These are phyloP conservation scores for Rhizopogon rudus DNA, from an alignment of 768 basidiomycete genomes.

Conservation along the genomic window DNA sequence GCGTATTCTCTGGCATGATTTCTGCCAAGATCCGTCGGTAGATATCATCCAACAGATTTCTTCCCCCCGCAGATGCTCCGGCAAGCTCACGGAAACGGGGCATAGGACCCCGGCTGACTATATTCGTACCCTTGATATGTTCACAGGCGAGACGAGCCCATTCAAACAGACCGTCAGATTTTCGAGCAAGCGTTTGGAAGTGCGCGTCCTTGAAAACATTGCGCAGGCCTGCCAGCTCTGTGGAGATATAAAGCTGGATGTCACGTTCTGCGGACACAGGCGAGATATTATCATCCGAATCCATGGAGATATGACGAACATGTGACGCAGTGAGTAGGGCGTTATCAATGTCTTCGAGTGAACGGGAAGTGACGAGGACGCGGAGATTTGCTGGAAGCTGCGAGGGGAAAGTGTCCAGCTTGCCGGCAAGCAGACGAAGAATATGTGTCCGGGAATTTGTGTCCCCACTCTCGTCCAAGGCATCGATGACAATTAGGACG, in stretches of 20 bases:
- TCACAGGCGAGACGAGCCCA: conserved; percentile 7
- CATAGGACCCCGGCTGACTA: neutral
- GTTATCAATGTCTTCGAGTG: conserved; percentile 1
- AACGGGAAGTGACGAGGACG: conserved; percentile 7
- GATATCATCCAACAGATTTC: neutral
- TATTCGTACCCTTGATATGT: neutral
- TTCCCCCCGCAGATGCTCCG: neutral
- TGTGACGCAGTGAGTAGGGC: neutral
- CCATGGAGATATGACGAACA: neutral
- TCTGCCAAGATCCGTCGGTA: neutral
- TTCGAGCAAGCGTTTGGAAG: neutral
- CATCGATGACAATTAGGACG: conserved; percentile 22
- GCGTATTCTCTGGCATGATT: neutral
- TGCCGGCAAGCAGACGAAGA: conserved; percentile 4
- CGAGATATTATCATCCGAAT: neutral
- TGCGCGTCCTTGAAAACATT: neutral
- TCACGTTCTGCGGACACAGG: neutral
- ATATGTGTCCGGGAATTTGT: conserved; percentile 2
- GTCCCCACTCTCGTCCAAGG: conserved; percentile 11
- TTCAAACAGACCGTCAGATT: conserved; percentile 2
- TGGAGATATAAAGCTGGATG: neutral
- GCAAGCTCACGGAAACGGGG: neutral
- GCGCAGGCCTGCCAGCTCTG: neutral
- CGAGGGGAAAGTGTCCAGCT: too few species aligned
- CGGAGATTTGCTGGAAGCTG: neutral